Conservation (phyloP, 1,139 yeast species). For the Pichia sp. region DNA sequence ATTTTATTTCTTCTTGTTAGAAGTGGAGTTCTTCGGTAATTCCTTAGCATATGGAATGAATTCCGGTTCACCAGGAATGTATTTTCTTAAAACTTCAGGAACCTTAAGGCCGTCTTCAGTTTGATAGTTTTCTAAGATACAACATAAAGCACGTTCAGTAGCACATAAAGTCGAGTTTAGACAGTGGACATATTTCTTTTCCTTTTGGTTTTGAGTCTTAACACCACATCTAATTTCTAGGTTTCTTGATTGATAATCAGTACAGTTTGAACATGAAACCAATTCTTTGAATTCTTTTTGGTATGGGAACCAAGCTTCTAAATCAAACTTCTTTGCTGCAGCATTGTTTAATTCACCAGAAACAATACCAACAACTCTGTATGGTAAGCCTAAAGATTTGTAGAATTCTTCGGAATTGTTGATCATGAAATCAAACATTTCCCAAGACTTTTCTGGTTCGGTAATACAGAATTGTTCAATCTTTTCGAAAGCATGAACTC, state of each 20-base stretch:
- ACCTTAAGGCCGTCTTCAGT: slow-evolving; percentile 89
- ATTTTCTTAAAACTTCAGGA: slow-evolving; percentile 93
- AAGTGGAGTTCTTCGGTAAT: slow-evolving; percentile 89
- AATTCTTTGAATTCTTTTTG: slow-evolving; percentile 97
- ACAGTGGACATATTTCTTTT: slow-evolving; percentile 97
- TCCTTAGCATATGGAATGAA: slow-evolving; percentile 86
- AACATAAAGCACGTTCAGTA: slow-evolving; percentile 95
- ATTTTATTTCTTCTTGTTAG: slow-evolving; percentile 50
- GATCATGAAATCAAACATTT: slow-evolving; percentile 94
- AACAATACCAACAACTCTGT: slow-evolving; percentile 95
- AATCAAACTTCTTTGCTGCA: slow-evolving; percentile 96
- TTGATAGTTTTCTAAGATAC: slow-evolving; percentile 95
- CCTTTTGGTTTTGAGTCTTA: slow-evolving; percentile 90
- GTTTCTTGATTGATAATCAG: slow-evolving; percentile 98
- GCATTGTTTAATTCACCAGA: slow-evolving; percentile 98
- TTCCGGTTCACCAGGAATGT: slow-evolving; percentile 98
- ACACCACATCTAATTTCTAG: slow-evolving; percentile 98
- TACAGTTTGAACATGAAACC: slow-evolving; percentile 97
- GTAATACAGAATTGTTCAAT: slow-evolving; percentile 93
- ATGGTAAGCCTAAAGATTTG: slow-evolving; percentile 85
- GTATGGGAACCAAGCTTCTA: slow-evolving; percentile 99
- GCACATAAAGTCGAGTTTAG: slow-evolving; percentile 96
- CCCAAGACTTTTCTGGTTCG: slow-evolving; percentile 98
- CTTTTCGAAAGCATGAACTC: slow-evolving; percentile 97
- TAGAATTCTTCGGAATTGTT: slow-evolving; percentile 86